Conservation (phyloP, 192 early-diverging fungal genomes). For the Mycoemilia scoparia region DNA sequence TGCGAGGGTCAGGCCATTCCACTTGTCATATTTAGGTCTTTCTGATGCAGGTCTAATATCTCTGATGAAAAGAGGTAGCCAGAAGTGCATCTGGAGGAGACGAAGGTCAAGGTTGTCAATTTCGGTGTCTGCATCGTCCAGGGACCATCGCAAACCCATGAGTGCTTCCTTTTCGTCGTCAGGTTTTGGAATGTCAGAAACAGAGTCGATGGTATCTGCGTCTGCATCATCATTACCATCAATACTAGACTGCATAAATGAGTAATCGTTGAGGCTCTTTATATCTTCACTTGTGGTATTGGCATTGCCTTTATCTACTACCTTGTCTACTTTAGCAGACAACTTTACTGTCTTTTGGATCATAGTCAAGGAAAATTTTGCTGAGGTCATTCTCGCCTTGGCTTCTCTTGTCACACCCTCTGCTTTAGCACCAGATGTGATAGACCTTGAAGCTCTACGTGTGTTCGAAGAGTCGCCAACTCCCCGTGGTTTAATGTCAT, state of each 20-base stretch:
- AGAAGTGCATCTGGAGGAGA: constrained; percentile 19
- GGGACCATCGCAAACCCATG: constrained; percentile 25
- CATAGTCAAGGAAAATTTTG: constrained; percentile 20
- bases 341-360: constrained; percentile 22
- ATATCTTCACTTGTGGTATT: no score
- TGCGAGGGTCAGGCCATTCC: constrained; percentile 14
- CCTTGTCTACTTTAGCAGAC: no score
- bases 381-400: constrained; percentile 26
- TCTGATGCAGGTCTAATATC: no score
- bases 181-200: background rate
- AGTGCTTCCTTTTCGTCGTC: constrained; percentile 1
- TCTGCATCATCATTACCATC: background rate
- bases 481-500: constrained; percentile 2
- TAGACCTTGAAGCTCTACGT: background rate
- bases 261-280: no score
- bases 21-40: no score
- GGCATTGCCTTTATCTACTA: no score
- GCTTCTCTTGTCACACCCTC: constrained; percentile 24
- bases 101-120: constrained; percentile 31
- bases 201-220: background rate
- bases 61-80: constrained; percentile 21
- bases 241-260: background rate
- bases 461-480: constrained; percentile 19
- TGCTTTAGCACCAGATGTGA: constrained; percentile 14
- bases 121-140: constrained; percentile 29